Evolutionary conservation across 78 protist genomes (phyloP).

Genomic region (Corallochytrium limacisporum): DNA sequence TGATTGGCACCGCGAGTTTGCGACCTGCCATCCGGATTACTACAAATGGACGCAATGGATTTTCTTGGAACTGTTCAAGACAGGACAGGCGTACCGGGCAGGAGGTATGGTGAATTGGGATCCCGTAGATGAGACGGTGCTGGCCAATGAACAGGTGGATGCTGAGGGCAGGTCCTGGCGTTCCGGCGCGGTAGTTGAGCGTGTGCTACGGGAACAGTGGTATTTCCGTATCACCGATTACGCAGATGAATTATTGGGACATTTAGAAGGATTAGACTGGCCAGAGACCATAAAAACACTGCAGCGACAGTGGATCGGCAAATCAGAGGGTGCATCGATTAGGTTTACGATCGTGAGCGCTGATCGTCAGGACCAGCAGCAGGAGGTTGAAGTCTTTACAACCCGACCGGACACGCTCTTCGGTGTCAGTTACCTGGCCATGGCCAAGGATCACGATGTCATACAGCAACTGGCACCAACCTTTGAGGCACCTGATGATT

Average conservation of each 20-base stretch:
- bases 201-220: conserved; percentile 56
- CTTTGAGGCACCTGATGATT: no score
- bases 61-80: conserved; percentile 46
- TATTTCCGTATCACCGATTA: conserved; percentile 47
- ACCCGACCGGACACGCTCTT: conserved; percentile 70
- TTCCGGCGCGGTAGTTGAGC: conserved; percentile 69
- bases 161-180: conserved; percentile 73
- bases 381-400: conserved; percentile 45
- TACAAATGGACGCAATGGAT: conserved; percentile 85
- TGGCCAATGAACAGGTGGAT: conserved; percentile 84
- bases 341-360: conserved; percentile 10
- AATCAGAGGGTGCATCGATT: conserved; percentile 39
- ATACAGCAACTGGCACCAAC: no score
- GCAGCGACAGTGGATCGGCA: conserved; percentile 82
- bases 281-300: conserved; percentile 58
- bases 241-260: conserved; percentile 42
- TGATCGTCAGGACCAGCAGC: background rate
- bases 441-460: conserved; percentile 45
- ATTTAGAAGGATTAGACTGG: conserved; percentile 51
- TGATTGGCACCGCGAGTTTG: conserved; percentile 58
- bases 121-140: conserved; percentile 73
- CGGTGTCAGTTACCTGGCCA: conserved; percentile 42
- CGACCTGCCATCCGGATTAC: conserved; percentile 58
- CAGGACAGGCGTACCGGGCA: conserved; percentile 60
- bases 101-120: conserved; percentile 70